phyloP scores from a whole-genome alignment of 2,329 filamentous ascomycete genomes.

The Trichoderma semiorbis region DNA sequence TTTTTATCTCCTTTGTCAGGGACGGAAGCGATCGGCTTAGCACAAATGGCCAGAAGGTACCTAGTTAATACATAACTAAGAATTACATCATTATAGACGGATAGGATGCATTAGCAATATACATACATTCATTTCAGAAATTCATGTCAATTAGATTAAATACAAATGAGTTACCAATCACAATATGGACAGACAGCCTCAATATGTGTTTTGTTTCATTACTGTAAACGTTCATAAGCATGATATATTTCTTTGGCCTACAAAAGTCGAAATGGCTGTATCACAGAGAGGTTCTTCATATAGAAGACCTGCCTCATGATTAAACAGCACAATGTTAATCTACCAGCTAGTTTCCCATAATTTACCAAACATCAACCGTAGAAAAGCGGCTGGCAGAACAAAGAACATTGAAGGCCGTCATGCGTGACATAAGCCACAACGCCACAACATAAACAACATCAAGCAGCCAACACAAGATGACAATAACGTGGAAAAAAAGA shows the following conservation, averaged over 20 bases:
- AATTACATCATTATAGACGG: background rate
- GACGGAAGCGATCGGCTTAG: background rate
- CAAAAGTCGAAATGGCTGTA: background rate
- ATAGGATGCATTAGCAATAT: background rate
- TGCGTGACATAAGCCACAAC: background rate
- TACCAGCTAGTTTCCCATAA: background rate
- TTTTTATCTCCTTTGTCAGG: background rate
- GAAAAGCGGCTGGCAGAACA: background rate
- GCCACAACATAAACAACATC: background rate
- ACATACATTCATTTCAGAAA: background rate
- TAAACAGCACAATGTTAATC: background rate
- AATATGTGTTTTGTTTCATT: background rate
- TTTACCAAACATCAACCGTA: background rate
- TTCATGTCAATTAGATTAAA: background rate
- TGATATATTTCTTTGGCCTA: background rate
- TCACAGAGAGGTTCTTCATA: background rate
- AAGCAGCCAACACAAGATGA: background rate
- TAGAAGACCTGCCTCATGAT: too few relatives aligned
- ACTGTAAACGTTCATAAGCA: background rate
- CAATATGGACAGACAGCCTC: background rate
- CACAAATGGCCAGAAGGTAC: background rate
- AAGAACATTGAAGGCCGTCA: background rate
- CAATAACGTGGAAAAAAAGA: background rate
- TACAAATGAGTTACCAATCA: background rate
- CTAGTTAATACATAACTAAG: background rate